These are phyloP conservation scores for Neonectria sp. DNA, from an alignment of 2,329 filamentous ascomycete species.

Conservation along the genomic window DNA sequence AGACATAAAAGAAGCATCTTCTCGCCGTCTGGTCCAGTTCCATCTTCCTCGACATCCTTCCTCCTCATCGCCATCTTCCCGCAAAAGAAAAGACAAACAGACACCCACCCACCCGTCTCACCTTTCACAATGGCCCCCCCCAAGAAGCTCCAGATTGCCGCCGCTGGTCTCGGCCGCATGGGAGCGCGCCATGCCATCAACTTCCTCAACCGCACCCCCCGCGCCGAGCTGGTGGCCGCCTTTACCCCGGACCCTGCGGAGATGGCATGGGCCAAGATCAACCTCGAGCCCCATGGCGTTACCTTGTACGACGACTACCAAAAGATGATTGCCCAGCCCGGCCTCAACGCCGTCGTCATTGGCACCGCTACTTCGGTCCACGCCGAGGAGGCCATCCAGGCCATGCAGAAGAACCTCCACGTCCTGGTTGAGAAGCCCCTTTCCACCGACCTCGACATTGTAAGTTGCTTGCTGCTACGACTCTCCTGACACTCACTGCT, in stretches of 20 bases:
- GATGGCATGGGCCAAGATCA: constrained; percentile 59
- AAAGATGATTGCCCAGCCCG: constrained; percentile 59
- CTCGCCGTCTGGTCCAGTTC: constrained; percentile 8
- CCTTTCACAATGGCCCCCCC: constrained; percentile 30
- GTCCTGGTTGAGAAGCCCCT: constrained; percentile 74
- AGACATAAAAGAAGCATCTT: constrained; percentile 28
- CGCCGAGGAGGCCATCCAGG: constrained; percentile 69
- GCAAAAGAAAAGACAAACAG: neutral
- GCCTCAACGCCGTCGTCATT: constrained; percentile 58
- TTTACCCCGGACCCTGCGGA: constrained; percentile 62
- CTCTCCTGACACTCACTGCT: no score
- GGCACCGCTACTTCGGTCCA: constrained; percentile 66
- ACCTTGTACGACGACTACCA: constrained; percentile 61
- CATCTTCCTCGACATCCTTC: constrained; percentile 2
- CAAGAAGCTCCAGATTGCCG: constrained; percentile 58
- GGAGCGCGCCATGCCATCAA: constrained; percentile 66
- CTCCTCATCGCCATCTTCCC: neutral
- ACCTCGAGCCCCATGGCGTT: constrained; percentile 62
- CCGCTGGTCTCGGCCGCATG: constrained; percentile 67
- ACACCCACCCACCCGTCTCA: neutral
- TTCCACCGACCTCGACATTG: constrained; percentile 70
- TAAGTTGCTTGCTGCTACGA: constrained; percentile 44
- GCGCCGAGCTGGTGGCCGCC: constrained; percentile 65
- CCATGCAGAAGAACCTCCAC: constrained; percentile 68
- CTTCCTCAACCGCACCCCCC: constrained; percentile 61